Evolutionary conservation across 805 yeast genomes (phyloP), one percentile per base, ranked within the genome.

Genomic region (Saturnispora serradocipensis): DNA sequence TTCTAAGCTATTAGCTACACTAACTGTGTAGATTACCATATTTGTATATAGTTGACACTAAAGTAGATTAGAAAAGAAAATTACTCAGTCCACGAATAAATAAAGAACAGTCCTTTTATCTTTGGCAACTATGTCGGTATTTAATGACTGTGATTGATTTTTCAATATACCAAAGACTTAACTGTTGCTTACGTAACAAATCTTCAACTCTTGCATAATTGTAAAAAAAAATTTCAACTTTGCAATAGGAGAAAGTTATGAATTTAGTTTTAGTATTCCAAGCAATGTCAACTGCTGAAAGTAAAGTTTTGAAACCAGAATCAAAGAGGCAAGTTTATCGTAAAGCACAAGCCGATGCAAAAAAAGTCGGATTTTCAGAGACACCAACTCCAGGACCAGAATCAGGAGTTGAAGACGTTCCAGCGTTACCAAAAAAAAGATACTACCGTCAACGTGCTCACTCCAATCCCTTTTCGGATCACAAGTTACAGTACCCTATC

Each of bases 381-480:
- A 51, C 54, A 8, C 52, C 58, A 10, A 54, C 42, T 30, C 57
- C 50, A 18, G 50, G 38, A 11, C 50, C 51, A 43, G 51, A 49
- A 22, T 24, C 53, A 32, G 53, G 59, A 25, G 55, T 62, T 51
- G 62, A 60, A n/a, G 58, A 58, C 25, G 52, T 53, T 16, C 53
- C 56, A 28, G 56, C 61, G 24, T 71, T 89, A 48, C 97, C 97
- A 48, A 78, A 82, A 62, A 86, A 93, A 66, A 77, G 93, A 60
- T 93, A 77, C 64, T 93, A 93, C 67, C 79, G 99, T 66, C 99
- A 93, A 69, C 74, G 99, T 68, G 99, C 99, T 1, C 99, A 93
- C 65, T 89, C 97, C 2, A 93, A 93, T 64, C 98, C 98, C 22
- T 93, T 93, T 62, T 86, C 96, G 18, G 99, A 93, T 68, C 99